Base-by-base conservation (phyloP, 805 yeast genomes). In the Torulaspora maleeae region DNA sequence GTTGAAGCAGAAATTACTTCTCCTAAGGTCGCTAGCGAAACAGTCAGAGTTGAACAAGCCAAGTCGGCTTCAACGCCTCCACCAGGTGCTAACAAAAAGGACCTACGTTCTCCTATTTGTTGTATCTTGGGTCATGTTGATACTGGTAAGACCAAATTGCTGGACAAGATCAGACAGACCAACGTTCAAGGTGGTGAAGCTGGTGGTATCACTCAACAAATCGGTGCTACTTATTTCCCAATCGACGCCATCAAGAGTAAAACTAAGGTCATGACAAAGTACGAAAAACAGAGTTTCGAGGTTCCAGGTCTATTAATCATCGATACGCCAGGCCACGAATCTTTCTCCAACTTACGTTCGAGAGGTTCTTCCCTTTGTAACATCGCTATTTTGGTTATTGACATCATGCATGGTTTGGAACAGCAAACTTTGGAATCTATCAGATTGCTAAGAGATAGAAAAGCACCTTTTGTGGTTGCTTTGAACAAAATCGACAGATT, bases 141-240 rank as follows among this genome's bases (percentile, higher is more conserved):
- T 77, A 93, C 99, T 47, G 99, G 99, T 82, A 93, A 93, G 72
- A 93, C 99, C 55, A 93, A 93, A 68, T 78, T 93, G 54, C 77
- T 93, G 67, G 99, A 93, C 67, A 93, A 93, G 71, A 83, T 93
- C 58, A 91, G 99, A 74, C 97, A 91, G 74, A 93, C 98, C 34
- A 93, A 93, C 64, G 99, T 93, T 50, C 99, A 93, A 75, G 99
- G 97, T 68, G 99, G 99, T 64, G 99, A 93, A 74, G 99, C 99
- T 45, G 99, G 99, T 75, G 99, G 99, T 75, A 93, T 93, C 68
- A 93, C 99, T 54, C 99, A 93, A 78, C 99, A 93, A 73, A 93
- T 93, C 65, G 99, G 99, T 80, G 99, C 99, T 45, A 93, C 99
- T 17, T 93, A 93, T 68, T 93, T 93, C 87, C 99, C 99, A 50